Evolutionary conservation across 257 asterid genomes (phyloP).

Genomic region (Thymus mandschuricus): DNA sequence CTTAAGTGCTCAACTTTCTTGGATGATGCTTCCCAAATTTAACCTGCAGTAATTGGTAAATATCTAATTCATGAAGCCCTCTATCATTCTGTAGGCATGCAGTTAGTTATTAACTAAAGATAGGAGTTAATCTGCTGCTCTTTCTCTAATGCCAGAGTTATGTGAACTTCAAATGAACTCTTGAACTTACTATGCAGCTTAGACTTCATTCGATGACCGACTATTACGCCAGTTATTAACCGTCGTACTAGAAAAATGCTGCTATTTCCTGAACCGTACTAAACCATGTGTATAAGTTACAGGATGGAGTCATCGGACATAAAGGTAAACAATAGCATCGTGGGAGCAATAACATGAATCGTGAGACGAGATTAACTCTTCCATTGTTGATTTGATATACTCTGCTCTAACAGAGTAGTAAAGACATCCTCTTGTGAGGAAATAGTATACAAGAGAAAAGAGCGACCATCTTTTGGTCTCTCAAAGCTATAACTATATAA

Average conservation of each 20-base stretch:
- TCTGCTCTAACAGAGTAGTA: conserved; percentile 1
- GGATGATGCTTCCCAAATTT: background rate
- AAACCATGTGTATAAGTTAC: no score
- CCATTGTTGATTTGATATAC: conserved; percentile 3
- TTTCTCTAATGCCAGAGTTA: conserved; percentile 12
- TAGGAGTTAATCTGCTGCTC: conserved; percentile 12
- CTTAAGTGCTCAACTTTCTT: background rate
- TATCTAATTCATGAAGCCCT: background rate
- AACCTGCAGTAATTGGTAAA: background rate
- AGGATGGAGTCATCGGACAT: no score
- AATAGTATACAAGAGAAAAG: conserved; percentile 30
- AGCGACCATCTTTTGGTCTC: conserved; percentile 35
- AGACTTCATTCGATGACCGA: background rate
- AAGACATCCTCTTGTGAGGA: background rate
- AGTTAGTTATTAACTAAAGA: background rate
- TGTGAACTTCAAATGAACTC: background rate
- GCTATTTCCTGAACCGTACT: no score
- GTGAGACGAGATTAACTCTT: background rate
- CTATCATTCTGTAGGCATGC: background rate
- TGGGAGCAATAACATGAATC: background rate
- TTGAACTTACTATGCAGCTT: background rate
- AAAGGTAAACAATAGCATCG: no score
- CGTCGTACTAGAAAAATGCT: no score
- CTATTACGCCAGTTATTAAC: no score
- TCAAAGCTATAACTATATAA: conserved; percentile 18